Percentiles rank a stretch among this genome's conserved stretches.
These are phyloP conservation scores for Trametes punicea DNA, from an alignment of 768 basidiomycete genomes.

Conservation along the genomic window DNA sequence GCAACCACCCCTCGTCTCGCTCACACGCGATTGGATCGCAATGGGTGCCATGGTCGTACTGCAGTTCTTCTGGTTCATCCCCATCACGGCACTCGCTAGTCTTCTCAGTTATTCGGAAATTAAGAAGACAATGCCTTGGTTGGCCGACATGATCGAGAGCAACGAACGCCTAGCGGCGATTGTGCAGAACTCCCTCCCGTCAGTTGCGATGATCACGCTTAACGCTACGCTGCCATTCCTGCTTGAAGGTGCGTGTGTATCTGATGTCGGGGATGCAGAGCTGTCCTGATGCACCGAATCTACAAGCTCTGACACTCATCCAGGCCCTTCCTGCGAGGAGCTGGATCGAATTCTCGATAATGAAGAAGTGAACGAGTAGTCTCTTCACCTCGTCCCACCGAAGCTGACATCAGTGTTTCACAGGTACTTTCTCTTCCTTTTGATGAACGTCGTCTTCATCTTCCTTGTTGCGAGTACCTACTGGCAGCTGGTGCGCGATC, in stretches of 20 bases:
- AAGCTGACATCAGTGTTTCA: neutral
- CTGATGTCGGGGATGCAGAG: neutral
- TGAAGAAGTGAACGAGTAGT: conserved; percentile 71
- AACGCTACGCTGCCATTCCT: conserved; percentile 89
- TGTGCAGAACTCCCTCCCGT: conserved; percentile 93
- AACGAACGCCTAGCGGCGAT: conserved; percentile 80
- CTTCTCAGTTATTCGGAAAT: conserved; percentile 92
- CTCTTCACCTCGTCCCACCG: neutral
- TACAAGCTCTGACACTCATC: conserved; percentile 80
- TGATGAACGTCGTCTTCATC: conserved; percentile 91
- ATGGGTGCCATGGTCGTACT: conserved; percentile 65
- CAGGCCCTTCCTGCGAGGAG: conserved; percentile 89
- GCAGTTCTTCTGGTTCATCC: conserved; percentile 90
- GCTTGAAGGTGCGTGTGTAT: conserved; percentile 62
- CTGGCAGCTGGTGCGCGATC: conserved; percentile 85
- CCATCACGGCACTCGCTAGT: conserved; percentile 82
- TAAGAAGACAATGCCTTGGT: conserved; percentile 84
- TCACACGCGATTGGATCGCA: conserved; percentile 70
- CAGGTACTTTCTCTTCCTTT: conserved; percentile 92
- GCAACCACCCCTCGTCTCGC: conserved; percentile 52
- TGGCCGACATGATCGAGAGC: conserved; percentile 78
- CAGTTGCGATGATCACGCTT: conserved; percentile 83
- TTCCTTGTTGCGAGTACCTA: conserved; percentile 91
- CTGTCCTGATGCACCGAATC: too few species aligned
- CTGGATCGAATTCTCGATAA: conserved; percentile 87